phyloP scores from a whole-genome alignment of 441 rosid genomes.

The Sinapis alba region DNA sequence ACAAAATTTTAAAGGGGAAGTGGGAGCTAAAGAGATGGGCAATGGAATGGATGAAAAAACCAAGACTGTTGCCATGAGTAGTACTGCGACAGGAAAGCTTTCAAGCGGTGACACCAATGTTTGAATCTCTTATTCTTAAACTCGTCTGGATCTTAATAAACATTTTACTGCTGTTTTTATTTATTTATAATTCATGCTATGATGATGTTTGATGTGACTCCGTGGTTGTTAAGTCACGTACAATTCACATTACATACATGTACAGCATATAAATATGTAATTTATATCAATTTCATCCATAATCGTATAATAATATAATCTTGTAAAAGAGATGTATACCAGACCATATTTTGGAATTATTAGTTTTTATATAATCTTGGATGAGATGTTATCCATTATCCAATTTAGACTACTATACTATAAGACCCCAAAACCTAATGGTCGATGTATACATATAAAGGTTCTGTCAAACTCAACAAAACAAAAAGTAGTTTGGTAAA shows the following conservation, averaged over 20 bases:
- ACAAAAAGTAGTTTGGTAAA: background rate
- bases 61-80: background rate
- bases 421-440: too few species aligned
- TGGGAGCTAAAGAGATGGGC: constrained; percentile 15
- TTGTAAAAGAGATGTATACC: too few species aligned
- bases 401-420: too few species aligned
- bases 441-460: background rate
- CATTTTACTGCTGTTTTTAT: background rate
- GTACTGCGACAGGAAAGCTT: background rate
- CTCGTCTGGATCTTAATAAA: background rate
- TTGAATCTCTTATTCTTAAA: background rate
- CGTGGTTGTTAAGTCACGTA: background rate
- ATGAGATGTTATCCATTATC: too few species aligned
- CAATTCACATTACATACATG: background rate
- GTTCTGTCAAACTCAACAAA: background rate
- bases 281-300: too few species aligned
- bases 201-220: background rate
- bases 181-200: background rate
- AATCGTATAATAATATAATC: too few species aligned
- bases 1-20: constrained; percentile 5
- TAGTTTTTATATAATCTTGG: too few species aligned
- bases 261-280: too few species aligned
- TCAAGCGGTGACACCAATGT: constrained; percentile 18
- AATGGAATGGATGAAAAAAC: constrained; percentile 10
- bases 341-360: too few species aligned